phyloP scores from a whole-genome alignment of 2,329 filamentous ascomycete genomes.

The Hymenoscyphus fraxineus region DNA sequence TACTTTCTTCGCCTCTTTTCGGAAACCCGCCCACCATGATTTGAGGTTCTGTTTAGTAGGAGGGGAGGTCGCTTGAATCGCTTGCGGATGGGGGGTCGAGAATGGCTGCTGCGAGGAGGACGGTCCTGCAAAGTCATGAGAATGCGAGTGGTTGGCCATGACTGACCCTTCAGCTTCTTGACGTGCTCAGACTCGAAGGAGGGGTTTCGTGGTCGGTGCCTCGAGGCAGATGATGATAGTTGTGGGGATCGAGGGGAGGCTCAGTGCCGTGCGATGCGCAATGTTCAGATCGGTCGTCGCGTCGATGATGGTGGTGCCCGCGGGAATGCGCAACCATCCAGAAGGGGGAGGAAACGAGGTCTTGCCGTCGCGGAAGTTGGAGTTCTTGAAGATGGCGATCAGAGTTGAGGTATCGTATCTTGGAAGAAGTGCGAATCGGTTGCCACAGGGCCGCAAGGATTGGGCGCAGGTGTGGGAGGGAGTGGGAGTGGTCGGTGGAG shows the following conservation, averaged over 20 bases:
- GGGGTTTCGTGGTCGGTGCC: not conserved
- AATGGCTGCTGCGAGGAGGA: conserved; percentile 32
- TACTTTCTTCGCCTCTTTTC: conserved; percentile 59
- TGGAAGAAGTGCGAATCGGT: not conserved
- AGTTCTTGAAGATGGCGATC: not conserved
- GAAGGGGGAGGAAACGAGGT: not conserved
- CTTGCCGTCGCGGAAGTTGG: not conserved
- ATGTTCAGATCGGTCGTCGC: not conserved
- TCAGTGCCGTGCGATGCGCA: not conserved
- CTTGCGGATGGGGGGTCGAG: conserved; percentile 25
- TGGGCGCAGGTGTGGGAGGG: conserved; percentile 10
- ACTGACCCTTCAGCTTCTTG: conserved; percentile 18
- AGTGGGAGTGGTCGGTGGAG: conserved; percentile 14
- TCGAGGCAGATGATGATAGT: conserved; percentile 4
- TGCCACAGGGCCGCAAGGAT: not conserved
- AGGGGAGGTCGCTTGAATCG: conserved; percentile 53
- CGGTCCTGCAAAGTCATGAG: conserved; percentile 24
- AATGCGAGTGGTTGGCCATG: conserved; percentile 27
- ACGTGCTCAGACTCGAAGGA: conserved; percentile 10
- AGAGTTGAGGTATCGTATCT: not conserved
- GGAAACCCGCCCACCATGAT: conserved; percentile 98
- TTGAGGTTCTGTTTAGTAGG: conserved; percentile 84
- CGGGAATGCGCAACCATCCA: not conserved
- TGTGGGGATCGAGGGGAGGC: conserved; percentile 10
- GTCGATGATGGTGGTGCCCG: not conserved